Base-by-base conservation (phyloP, 2,329 filamentous ascomycete genomes). In the Magnaporthiopsis rhizophila region DNA sequence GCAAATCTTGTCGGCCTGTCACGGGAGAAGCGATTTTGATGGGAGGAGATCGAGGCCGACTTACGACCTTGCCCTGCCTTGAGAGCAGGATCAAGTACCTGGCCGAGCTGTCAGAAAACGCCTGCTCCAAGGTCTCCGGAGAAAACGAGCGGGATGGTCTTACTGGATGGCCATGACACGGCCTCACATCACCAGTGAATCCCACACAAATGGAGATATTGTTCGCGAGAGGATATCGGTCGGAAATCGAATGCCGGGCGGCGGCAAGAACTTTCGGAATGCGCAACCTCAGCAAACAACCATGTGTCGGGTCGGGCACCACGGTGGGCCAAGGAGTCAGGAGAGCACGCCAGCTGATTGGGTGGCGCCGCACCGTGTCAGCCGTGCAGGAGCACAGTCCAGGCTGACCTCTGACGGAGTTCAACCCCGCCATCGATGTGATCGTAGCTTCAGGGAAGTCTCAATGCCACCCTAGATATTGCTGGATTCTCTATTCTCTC, bases 21-120 rank as follows among this genome's bases (percentile, higher is more conserved):
- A 26, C 11, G 24, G 38, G 65, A 73, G 69, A 68, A 69, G 64
- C 75, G 77, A 79, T 74, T 76, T 73, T 71, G 28, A 30, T 3
- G 28, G 70, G 77, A 73, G 74, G 24, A 24, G 24, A 24, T 1
- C 28, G 61, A 62, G 11, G 66, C 69, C 73, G 69, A 84, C 92
- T 73, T 84, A 99, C 94, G 80, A 99, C 95, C 89, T 99, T 99
- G 82, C 95, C 95, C 84, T 99, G 95, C 73, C 95, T 88, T 69
- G 94, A 98, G 71, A 99, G 89, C 77, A 99, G 87, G 77, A 99
- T 98, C 71, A 99, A 83, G 77, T 99, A 99, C 82, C 95, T 98
- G 73, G 38, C 9, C 18, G n/a, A 12, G 7, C 24, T 21, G 45
- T 62, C 28, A 62, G 61, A 26, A 53, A 53, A n/a, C 21, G 45